These are phyloP conservation scores for Rhinocladiella mackenziei DNA, from an alignment of 2,329 filamentous ascomycete genomes.

Conservation along the genomic window DNA sequence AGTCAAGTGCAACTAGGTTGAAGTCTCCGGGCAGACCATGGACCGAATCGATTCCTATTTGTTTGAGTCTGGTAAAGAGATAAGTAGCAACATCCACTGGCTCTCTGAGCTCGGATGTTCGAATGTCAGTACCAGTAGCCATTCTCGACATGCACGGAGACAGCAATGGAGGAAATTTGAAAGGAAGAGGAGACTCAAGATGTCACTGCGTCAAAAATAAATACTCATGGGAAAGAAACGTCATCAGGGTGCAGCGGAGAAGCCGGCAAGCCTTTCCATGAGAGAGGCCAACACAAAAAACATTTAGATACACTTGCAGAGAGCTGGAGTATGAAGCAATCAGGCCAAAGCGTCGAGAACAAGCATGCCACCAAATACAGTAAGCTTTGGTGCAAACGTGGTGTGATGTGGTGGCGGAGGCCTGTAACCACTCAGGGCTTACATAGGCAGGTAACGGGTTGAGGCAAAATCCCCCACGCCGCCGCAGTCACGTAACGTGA, in stretches of 20 bases:
- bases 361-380: constrained; percentile 3
- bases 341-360: background rate
- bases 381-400: constrained; percentile 1
- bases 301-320: background rate
- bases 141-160: constrained; percentile 4
- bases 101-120: constrained; percentile 42
- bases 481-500: no score
- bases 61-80: constrained; percentile 47
- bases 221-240: constrained; percentile 5
- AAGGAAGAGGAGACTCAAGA: background rate
- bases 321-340: background rate
- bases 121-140: constrained; percentile 35
- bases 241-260: constrained; percentile 6
- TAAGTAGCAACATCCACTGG: constrained; percentile 50
- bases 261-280: background rate
- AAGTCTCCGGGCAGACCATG: constrained; percentile 52
- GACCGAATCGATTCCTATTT: constrained; percentile 49
- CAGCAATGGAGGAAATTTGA: background rate
- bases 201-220: background rate
- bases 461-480: no score
- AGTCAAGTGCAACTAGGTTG: constrained; percentile 50
- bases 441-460: background rate
- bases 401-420: constrained; percentile 9
- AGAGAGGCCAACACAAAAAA: background rate
- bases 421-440: no score